These are phyloP conservation scores for Phytophthora agathidicida DNA, from an alignment of 352 stramenopile species.

Conservation along the genomic window DNA sequence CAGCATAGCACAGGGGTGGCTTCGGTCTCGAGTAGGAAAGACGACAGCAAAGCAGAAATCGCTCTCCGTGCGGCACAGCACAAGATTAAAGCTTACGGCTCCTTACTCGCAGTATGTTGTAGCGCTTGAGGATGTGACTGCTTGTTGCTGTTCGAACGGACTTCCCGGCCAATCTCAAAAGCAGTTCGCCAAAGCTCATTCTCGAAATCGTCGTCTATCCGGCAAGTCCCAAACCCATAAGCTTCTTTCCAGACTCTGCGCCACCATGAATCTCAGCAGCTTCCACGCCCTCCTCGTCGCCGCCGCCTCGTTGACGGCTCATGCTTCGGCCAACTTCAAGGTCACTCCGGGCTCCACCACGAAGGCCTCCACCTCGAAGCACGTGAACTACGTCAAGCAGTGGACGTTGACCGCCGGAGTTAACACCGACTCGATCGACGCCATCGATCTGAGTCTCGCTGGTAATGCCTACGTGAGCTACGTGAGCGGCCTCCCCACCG, in stretches of 20 bases:
- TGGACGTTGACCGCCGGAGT: constrained; percentile 22
- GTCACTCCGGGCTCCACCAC: constrained; percentile 5
- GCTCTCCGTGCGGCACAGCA: constrained; percentile 14
- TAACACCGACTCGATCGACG: constrained; percentile 13
- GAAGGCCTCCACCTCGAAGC: constrained; percentile 9
- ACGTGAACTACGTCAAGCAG: constrained; percentile 29
- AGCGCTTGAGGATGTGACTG: too few species aligned
- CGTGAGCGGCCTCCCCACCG: constrained; percentile 12
- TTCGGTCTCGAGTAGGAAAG: background rate
- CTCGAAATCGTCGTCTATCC: constrained; percentile 13
- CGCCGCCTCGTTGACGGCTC: constrained; percentile 11
- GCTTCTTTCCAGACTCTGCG: background rate
- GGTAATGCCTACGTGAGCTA: constrained; percentile 30
- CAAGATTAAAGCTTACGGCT: constrained; percentile 9
- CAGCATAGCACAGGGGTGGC: background rate
- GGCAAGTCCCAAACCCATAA: background rate
- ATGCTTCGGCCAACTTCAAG: constrained; percentile 22
- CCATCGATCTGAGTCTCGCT: constrained; percentile 22
- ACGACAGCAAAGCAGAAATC: constrained; percentile 7
- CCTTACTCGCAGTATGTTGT: too few species aligned
- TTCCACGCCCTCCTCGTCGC: constrained; percentile 18
- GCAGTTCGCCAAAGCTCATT: constrained; percentile 17
- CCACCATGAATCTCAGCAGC: constrained; percentile 21
- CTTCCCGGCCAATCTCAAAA: constrained; percentile 1
- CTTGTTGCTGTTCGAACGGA: too few species aligned